Base-by-base conservation (phyloP, 352 stramenopile genomes). In the Phytophthora aleatoria region DNA sequence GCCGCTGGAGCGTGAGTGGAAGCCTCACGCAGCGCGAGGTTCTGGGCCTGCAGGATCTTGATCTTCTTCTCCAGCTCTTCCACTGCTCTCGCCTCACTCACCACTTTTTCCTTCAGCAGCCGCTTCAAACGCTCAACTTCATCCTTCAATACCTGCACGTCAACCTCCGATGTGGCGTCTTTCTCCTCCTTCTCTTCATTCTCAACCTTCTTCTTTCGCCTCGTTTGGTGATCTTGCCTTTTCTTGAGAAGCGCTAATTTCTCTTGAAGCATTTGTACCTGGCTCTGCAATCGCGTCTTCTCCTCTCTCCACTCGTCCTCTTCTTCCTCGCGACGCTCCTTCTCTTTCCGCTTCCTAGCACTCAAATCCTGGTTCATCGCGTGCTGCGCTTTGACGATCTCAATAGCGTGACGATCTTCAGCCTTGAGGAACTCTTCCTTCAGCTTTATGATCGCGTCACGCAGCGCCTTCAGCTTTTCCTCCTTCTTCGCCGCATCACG, bases 371-470 rank as follows among this genome's bases (percentile, higher is more conserved):
- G 67, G n/a, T 50, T 71, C 53, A 78, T 69, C n/a, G 63, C 31
- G 16, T 83, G 71, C 31, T 90, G 81, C 1, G 81, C 74, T 50
- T 85, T 86, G 3, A 78, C 79, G 8, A 90, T 64, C 50, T 90
- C 84, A 28, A 91, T 72, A n/a, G 84, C 87, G 50, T 92, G 81
- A 0, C 81, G 71, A 66, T 96, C 83, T 61, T 96, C 85, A 1
- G 79, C 84, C 53, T 95, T 92, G 3, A 96, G 43, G 50, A 96
- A 96, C 58, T 96, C 91, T 51, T 96, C 83, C 60, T 97, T 97
- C 4, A 97, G 64, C 48, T 85, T 82, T 28, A 96, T 85, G 42
- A 97, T 83, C 3, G 89, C 89, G 24, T 92, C 84, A 7, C 88
- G 76, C 36, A 94, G 52, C 26, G 89, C 49, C 54, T 84, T 72